phyloP scores from a whole-genome alignment of 176 grass and related monocot genomes.

The Neostapfia colusana region DNA sequence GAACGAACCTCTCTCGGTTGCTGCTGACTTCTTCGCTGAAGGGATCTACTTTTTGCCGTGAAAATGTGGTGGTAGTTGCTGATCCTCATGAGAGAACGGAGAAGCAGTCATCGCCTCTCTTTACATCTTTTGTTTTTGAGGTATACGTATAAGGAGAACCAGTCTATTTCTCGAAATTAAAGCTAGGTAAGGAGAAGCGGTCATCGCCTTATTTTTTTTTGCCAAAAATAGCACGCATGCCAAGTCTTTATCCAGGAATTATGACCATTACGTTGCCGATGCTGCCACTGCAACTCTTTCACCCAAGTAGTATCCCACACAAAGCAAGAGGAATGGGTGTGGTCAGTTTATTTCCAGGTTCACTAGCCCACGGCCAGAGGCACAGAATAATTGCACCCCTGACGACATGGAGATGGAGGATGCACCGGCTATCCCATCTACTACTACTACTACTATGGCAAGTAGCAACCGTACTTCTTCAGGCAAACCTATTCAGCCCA shows the following conservation, averaged over 20 bases:
- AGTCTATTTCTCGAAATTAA: too few species aligned
- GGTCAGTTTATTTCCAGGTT: slow-evolving; percentile 9
- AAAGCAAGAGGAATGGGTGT: background rate
- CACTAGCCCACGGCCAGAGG: background rate
- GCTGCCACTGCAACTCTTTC: slow-evolving; percentile 6
- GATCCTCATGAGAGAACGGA: too few species aligned
- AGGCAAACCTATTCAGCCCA: slow-evolving; percentile 24
- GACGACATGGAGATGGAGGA: slow-evolving; percentile 29
- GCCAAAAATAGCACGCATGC: slow-evolving; percentile 23
- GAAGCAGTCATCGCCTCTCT: background rate
- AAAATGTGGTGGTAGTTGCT: background rate
- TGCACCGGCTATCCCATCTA: background rate
- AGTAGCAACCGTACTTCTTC: slow-evolving; percentile 13
- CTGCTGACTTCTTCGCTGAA: background rate
- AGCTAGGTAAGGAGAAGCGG: background rate
- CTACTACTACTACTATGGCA: background rate
- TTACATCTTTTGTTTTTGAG: background rate
- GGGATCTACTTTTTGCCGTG: slow-evolving; percentile 9
- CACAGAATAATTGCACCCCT: slow-evolving; percentile 12
- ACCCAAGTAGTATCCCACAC: background rate
- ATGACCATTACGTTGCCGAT: slow-evolving; percentile 25
- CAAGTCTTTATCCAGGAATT: slow-evolving; percentile 41
- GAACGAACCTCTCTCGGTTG: background rate
- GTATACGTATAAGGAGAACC: background rate
- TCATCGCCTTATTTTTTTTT: background rate